Evolutionary conservation across 2,329 filamentous ascomycete species (phyloP).

Genomic region (Penicillium sclerotiorum): DNA sequence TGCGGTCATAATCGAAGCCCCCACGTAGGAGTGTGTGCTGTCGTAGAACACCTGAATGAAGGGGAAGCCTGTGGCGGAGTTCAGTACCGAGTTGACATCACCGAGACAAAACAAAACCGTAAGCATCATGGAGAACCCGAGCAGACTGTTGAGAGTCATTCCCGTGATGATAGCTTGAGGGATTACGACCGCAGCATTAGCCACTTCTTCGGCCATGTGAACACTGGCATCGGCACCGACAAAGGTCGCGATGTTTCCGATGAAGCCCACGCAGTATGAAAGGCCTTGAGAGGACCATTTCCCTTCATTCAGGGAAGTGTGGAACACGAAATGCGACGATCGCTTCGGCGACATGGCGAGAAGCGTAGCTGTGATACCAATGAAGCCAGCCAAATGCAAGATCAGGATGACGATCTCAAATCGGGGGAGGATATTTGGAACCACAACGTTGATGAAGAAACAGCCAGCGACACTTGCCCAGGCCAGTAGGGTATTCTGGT

Average conservation of each 20-base stretch:
- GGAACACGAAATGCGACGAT: conserved; percentile 35
- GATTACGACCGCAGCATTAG: conserved; percentile 38
- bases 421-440: conserved; percentile 45
- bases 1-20: conserved; percentile 31
- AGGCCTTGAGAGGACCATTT: conserved; percentile 37
- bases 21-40: conserved; percentile 44
- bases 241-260: conserved; percentile 40
- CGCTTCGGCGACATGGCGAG: conserved; percentile 32
- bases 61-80: conserved; percentile 37
- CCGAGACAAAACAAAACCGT: conserved; percentile 40
- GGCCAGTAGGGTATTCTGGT: conserved; percentile 46
- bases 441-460: conserved; percentile 46
- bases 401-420: conserved; percentile 48
- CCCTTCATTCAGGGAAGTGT: conserved; percentile 36
- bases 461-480: conserved; percentile 41
- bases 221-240: conserved; percentile 32
- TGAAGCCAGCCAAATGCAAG: conserved; percentile 51
- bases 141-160: conserved; percentile 37
- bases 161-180: conserved; percentile 40
- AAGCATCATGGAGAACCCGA: conserved; percentile 41
- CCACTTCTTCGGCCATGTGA: conserved; percentile 44
- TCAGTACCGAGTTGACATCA: conserved; percentile 35
- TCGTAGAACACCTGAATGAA: conserved; percentile 49
- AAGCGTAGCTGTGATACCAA: conserved; percentile 45
- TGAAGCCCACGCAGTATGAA: conserved; percentile 37